phyloP scores from a whole-genome alignment of 495 filamentous ascomycete genomes.

The Lepidopterella palustris region DNA sequence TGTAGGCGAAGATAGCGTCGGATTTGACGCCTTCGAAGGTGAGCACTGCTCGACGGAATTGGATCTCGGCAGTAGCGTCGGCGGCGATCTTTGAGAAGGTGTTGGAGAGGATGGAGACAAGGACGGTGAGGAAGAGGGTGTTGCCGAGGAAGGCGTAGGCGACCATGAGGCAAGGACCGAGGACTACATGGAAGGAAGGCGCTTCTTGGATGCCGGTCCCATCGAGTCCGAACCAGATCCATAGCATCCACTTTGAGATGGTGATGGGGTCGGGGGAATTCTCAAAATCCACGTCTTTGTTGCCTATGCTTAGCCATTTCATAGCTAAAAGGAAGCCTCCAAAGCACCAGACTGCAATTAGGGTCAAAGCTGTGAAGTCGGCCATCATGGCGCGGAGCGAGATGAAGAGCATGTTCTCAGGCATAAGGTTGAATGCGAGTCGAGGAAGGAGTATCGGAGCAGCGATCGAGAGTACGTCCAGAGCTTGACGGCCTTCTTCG shows the following conservation, averaged over 20 bases:
- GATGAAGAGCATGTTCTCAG: constrained; percentile 67
- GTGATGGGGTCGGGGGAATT: constrained; percentile 42
- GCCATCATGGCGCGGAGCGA: constrained; percentile 68
- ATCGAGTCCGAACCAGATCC: constrained; percentile 74
- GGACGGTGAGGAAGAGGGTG: constrained; percentile 68
- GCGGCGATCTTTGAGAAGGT: constrained; percentile 61
- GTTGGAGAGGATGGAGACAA: constrained; percentile 68
- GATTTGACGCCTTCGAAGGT: constrained; percentile 71
- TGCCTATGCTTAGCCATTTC: constrained; percentile 50
- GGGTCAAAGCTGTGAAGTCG: constrained; percentile 59
- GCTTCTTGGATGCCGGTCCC: constrained; percentile 64
- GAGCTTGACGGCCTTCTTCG: constrained; percentile 48
- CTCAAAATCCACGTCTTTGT: constrained; percentile 31
- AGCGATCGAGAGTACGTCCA: constrained; percentile 62
- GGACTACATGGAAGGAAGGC: constrained; percentile 56
- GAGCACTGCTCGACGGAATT: constrained; percentile 64
- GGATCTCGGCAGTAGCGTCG: constrained; percentile 62
- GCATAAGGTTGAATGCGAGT: constrained; percentile 66
- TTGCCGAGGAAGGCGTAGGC: constrained; percentile 68
- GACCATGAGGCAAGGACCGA: constrained; percentile 64
- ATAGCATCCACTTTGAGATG: constrained; percentile 74
- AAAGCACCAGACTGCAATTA: constrained; percentile 65
- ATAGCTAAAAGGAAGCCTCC: constrained; percentile 65
- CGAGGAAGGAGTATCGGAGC: constrained; percentile 66
- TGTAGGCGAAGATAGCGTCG: constrained; percentile 67